Conservation (phyloP, 208 protist genomes). For the Leishmania gerbilli region DNA sequence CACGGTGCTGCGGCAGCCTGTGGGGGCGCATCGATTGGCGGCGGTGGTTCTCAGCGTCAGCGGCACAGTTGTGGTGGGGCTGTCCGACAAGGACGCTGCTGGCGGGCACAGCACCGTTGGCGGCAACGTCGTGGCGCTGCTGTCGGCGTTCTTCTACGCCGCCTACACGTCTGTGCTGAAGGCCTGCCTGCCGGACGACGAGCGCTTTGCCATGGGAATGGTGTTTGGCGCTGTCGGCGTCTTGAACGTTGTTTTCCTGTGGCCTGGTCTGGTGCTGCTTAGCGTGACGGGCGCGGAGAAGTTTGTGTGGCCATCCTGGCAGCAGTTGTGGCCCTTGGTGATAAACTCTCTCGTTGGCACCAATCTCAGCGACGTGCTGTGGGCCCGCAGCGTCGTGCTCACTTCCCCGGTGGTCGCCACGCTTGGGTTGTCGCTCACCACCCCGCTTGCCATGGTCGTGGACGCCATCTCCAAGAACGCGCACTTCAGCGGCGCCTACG, state of each 20-base stretch:
- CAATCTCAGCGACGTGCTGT: conserved; percentile 91
- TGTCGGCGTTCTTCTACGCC: conserved; percentile 90
- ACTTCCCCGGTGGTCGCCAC: conserved; percentile 92
- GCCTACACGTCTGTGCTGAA: conserved; percentile 88
- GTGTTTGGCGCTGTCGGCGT: conserved; percentile 89
- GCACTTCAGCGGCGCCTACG: conserved; percentile 60
- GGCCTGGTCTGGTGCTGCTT: conserved; percentile 72
- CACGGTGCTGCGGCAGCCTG: conserved; percentile 64
- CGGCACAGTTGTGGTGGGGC: conserved; percentile 69
- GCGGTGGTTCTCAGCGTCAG: conserved; percentile 70
- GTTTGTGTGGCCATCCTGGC: conserved; percentile 60
- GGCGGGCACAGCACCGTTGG: conserved; percentile 38
- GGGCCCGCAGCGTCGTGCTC: conserved; percentile 88
- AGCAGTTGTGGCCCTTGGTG: conserved; percentile 74
- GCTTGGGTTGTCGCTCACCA: conserved; percentile 87
- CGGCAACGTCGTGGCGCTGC: conserved; percentile 73
- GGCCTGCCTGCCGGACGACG: conserved; percentile 78
- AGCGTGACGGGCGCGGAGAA: conserved; percentile 56
- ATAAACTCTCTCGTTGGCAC: conserved; percentile 89
- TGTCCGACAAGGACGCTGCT: conserved; percentile 48
- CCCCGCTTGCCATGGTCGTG: conserved; percentile 87
- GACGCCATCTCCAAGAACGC: conserved; percentile 59
- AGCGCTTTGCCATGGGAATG: conserved; percentile 85
- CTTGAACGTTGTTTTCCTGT: conserved; percentile 76
- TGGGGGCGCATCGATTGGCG: conserved; percentile 48